These are phyloP conservation scores for Pseudomicrostroma phylloplanum DNA, from an alignment of 1,284 basidiomycete genomes.

Conservation along the genomic window DNA sequence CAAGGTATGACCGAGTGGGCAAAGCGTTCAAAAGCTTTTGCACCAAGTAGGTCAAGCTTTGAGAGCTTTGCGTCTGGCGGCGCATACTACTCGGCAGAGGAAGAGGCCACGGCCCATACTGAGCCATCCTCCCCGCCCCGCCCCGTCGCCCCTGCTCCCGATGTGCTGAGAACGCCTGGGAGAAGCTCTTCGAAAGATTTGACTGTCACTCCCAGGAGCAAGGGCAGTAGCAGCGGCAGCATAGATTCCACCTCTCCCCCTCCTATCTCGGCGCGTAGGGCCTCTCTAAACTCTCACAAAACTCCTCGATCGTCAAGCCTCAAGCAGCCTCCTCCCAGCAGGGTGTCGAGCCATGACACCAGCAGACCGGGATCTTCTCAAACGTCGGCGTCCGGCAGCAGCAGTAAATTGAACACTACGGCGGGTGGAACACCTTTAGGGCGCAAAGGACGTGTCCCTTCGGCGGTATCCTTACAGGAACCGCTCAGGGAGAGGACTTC, in stretches of 20 bases:
- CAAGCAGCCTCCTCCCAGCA: too few species aligned
- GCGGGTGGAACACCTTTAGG: too few species aligned
- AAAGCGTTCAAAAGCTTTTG: background rate
- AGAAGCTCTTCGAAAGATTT: background rate
- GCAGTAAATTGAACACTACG: too few species aligned
- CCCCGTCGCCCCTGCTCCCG: background rate
- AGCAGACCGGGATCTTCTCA: too few species aligned
- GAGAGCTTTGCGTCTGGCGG: background rate
- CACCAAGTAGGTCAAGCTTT: background rate
- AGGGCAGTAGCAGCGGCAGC: background rate
- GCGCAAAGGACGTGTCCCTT: too few species aligned
- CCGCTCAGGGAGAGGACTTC: too few species aligned
- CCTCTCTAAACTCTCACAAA: background rate
- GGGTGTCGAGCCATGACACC: too few species aligned
- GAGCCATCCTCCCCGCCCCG: background rate
- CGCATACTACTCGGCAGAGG: constrained; percentile 6
- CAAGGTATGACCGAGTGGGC: background rate
- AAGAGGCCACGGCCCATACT: background rate
- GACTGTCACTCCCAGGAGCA: background rate
- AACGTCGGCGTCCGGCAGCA: too few species aligned
- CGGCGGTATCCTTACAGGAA: too few species aligned
- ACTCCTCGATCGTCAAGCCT: too few species aligned
- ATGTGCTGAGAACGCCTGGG: background rate
- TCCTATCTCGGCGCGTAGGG: background rate
- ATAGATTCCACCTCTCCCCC: background rate